These are phyloP conservation scores for Cladosporium cucumerinum DNA, from an alignment of 2,329 filamentous ascomycete species.

Conservation along the genomic window DNA sequence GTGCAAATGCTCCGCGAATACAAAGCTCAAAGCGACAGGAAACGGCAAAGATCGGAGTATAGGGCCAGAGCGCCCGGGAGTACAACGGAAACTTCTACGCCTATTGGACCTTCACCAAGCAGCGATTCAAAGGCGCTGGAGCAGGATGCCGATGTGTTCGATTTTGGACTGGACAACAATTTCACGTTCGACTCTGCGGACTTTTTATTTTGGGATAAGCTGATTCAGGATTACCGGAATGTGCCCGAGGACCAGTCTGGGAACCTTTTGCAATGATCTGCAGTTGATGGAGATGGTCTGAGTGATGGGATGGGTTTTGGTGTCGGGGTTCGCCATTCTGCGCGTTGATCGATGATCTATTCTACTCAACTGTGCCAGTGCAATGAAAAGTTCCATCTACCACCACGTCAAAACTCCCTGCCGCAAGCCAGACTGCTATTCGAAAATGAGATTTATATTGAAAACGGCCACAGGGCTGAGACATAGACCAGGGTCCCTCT, in stretches of 20 bases:
- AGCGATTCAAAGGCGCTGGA: not conserved
- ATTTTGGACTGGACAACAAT: slow-evolving; percentile 14
- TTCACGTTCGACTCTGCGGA: slow-evolving; percentile 22
- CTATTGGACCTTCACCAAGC: not conserved
- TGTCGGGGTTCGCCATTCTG: not conserved
- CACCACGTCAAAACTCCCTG: not conserved
- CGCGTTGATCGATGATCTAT: not conserved
- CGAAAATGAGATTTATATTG: not conserved
- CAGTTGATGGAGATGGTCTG: not conserved
- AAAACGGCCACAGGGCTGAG: not conserved
- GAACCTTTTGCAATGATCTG: not conserved
- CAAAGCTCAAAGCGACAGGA: not conserved
- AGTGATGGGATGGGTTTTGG: not conserved
- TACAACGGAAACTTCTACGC: not conserved
- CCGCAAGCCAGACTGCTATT: not conserved
- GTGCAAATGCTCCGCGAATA: slow-evolving; percentile 15
- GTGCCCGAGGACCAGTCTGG: slow-evolving; percentile 1
- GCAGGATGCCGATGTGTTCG: not conserved
- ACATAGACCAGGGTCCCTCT: slow-evolving; percentile 9
- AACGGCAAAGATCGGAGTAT: not conserved
- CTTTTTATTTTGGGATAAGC: slow-evolving; percentile 27
- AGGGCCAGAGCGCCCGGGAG: not conserved
- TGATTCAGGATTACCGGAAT: slow-evolving; percentile 21
- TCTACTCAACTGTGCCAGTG: not conserved
- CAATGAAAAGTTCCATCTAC: not conserved